phyloP scores from a whole-genome alignment of 805 yeast genomes.

The Candida nonsorbophila region DNA sequence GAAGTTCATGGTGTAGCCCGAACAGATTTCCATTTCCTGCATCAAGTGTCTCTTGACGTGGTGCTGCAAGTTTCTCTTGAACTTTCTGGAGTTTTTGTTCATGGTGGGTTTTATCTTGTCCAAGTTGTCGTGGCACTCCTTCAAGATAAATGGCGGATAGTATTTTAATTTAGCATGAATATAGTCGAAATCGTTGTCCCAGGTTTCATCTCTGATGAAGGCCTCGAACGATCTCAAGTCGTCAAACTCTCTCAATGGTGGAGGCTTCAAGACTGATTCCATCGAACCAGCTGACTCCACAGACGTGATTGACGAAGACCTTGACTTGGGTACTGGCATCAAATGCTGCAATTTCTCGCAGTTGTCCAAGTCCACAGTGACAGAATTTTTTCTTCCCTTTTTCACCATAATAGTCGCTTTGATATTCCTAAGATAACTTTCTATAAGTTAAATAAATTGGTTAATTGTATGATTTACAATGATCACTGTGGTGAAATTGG shows the following conservation, averaged over 20 bases:
- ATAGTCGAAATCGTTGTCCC: slow-evolving; percentile 70
- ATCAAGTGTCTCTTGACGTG: slow-evolving; percentile 68
- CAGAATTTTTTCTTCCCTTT: slow-evolving; percentile 20
- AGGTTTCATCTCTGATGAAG: slow-evolving; percentile 64
- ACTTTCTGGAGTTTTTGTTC: slow-evolving; percentile 67
- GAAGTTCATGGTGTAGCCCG: slow-evolving; percentile 54
- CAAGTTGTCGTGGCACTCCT: slow-evolving; percentile 61
- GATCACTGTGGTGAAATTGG: too few species aligned
- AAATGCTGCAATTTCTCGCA: slow-evolving; percentile 35
- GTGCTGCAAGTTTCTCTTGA: slow-evolving; percentile 68
- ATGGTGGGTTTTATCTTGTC: slow-evolving; percentile 69
- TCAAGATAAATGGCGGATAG: slow-evolving; percentile 69
- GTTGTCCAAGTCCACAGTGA: slow-evolving; percentile 30
- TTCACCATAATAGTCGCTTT: slow-evolving; percentile 17
- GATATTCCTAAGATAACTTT: neutral
- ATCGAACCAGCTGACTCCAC: slow-evolving; percentile 31
- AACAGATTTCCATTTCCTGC: slow-evolving; percentile 56
- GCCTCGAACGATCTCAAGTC: slow-evolving; percentile 58
- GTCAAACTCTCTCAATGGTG: slow-evolving; percentile 50
- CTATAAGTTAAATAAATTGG: neutral
- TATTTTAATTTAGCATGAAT: slow-evolving; percentile 62
- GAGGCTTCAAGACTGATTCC: slow-evolving; percentile 27
- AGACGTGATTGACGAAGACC: slow-evolving; percentile 35
- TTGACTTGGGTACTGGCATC: slow-evolving; percentile 31
- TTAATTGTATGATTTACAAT: neutral